Percentiles rank a stretch among this genome's conserved stretches.
phyloP scores from a whole-genome alignment of 1,139 yeast genomes.

The Saccharomycopsis hybrid region DNA sequence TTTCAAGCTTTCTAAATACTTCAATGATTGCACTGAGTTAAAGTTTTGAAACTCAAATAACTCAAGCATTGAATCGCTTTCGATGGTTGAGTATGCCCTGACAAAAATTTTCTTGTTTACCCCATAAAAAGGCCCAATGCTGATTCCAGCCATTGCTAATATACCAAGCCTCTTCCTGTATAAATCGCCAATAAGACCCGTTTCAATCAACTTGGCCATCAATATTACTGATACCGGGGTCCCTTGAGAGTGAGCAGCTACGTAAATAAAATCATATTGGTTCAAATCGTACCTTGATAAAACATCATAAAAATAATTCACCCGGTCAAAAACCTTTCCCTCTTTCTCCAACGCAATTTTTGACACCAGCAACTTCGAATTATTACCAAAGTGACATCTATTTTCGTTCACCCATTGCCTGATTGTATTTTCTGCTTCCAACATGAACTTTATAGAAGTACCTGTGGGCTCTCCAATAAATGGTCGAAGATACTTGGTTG shows the following conservation, averaged over 20 bases:
- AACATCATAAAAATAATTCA: conserved; percentile 68
- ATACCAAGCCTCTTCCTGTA: conserved; percentile 56
- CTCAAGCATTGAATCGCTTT: conserved; percentile 78
- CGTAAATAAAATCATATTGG: conserved; percentile 59
- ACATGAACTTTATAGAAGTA: conserved; percentile 79
- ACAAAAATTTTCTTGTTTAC: conserved; percentile 76
- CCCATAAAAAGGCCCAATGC: conserved; percentile 90
- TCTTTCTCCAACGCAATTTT: conserved; percentile 91
- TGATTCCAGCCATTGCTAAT: conserved; percentile 92
- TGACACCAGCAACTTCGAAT: conserved; percentile 53
- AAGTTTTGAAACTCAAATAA: conserved; percentile 81
- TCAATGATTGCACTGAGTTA: conserved; percentile 63
- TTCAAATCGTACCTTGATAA: conserved; percentile 43
- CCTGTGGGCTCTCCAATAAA: conserved; percentile 91
- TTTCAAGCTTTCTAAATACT: conserved; percentile 61
- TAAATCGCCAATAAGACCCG: conserved; percentile 51
- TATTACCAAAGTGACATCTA: conserved; percentile 28
- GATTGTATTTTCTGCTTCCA: conserved; percentile 77
- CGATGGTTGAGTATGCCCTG: conserved; percentile 85
- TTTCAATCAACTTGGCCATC: conserved; percentile 62
- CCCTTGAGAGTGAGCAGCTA: conserved; percentile 95
- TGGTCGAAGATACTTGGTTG: conserved; percentile 77
- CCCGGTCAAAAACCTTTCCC: conserved; percentile 82
- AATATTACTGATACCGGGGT: conserved; percentile 84
- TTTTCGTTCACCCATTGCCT: conserved; percentile 64